Conservation (phyloP, 495 filamentous ascomycete genomes). For the Podospora comata region DNA sequence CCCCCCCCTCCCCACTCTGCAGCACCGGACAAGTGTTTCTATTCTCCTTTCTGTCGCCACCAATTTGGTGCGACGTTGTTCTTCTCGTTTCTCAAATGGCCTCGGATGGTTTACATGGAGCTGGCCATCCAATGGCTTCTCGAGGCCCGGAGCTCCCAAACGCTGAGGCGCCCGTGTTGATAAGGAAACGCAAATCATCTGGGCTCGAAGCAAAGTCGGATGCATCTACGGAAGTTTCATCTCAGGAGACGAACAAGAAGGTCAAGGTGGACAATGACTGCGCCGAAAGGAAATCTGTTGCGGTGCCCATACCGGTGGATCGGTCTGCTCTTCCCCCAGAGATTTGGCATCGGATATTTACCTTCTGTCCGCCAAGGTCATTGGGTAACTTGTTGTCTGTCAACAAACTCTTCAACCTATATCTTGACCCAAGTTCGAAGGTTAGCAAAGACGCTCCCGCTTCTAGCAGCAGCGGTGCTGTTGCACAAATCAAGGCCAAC, state of each 20-base stretch:
- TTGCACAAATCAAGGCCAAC: constrained; percentile 44
- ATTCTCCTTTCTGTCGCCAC: constrained; percentile 2
- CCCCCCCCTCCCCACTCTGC: not conserved
- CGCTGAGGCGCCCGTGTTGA: constrained; percentile 9
- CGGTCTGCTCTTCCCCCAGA: constrained; percentile 47
- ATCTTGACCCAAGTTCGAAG: constrained; percentile 47
- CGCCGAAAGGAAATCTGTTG: not conserved
- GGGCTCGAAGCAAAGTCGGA: constrained; percentile 6
- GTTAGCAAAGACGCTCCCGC: constrained; percentile 26
- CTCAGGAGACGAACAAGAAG: not conserved
- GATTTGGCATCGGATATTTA: constrained; percentile 57
- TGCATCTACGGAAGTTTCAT: not conserved
- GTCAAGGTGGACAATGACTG: not conserved
- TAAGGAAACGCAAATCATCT: constrained; percentile 42
- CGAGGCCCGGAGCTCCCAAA: constrained; percentile 10
- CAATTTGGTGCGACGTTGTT: constrained; percentile 6
- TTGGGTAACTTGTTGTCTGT: constrained; percentile 50
- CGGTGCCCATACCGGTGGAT: constrained; percentile 17
- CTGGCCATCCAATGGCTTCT: constrained; percentile 1
- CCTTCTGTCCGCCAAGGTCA: constrained; percentile 49
- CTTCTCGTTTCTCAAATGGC: not conserved
- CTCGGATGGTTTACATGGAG: not conserved
- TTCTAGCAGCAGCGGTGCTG: constrained; percentile 22
- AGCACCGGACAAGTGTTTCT: not conserved
- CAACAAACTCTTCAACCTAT: constrained; percentile 52